Percentiles rank a stretch among this genome's conserved stretches.
These are phyloP conservation scores for Erythrobasidium hasegawianum DNA, from an alignment of 1,284 basidiomycete genomes.

Conservation along the genomic window DNA sequence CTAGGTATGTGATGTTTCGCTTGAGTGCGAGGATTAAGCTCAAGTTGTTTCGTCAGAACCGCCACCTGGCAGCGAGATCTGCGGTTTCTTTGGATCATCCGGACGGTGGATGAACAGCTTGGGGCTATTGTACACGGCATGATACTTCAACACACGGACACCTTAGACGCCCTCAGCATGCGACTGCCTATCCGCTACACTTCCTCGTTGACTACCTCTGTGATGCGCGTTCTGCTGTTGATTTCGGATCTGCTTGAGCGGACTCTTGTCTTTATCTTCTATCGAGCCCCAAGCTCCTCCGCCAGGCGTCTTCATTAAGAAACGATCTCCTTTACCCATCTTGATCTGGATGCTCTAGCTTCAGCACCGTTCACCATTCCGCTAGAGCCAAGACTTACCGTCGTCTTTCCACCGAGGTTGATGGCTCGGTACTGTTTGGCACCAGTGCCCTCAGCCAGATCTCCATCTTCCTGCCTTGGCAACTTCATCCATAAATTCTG, in stretches of 20 bases:
- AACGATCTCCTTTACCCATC: slow-evolving; percentile 77
- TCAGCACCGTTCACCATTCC: not conserved
- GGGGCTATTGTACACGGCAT: slow-evolving; percentile 18
- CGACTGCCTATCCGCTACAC: slow-evolving; percentile 22
- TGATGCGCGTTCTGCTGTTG: not conserved
- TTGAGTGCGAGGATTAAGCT: not conserved
- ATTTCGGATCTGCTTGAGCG: not conserved
- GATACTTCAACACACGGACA: not conserved
- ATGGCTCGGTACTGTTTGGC: slow-evolving; percentile 57
- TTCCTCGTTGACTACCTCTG: slow-evolving; percentile 17
- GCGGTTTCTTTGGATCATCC: slow-evolving; percentile 18
- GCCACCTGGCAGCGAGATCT: slow-evolving; percentile 20
- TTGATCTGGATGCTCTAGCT: slow-evolving; percentile 51
- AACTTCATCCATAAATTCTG: slow-evolving; percentile 87
- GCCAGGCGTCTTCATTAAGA: slow-evolving; percentile 84
- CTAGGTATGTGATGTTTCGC: slow-evolving; percentile 24
- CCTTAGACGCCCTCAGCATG: slow-evolving; percentile 28
- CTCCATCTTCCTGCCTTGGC: slow-evolving; percentile 63
- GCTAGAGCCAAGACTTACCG: slow-evolving; percentile 53
- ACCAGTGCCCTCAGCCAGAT: slow-evolving; percentile 32
- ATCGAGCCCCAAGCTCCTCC: slow-evolving; percentile 79
- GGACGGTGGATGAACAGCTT: slow-evolving; percentile 26
- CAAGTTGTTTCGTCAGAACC: slow-evolving; percentile 1
- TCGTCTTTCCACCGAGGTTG: slow-evolving; percentile 91
- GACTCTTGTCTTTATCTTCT: slow-evolving; percentile 39